Base-by-base conservation (phyloP, 306 rosid genomes). In the Rosa lucieae region DNA sequence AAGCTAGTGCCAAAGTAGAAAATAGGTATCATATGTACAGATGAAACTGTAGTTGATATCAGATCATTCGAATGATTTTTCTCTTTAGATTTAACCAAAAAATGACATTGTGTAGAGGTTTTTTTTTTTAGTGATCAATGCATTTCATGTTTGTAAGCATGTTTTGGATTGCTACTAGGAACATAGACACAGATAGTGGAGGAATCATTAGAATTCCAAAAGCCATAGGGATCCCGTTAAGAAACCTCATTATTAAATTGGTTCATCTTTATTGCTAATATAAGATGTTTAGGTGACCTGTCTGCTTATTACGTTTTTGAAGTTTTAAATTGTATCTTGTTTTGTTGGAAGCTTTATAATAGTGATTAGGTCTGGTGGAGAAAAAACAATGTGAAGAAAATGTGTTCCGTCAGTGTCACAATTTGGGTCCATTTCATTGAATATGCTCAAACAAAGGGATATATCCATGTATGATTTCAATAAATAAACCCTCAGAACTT, bases 271-370 rank as follows among this genome's bases (percentile, higher is more conserved):
- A 72, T n/a, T 51, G 66, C 44, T 68, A 39, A 77, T 71, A n/a
- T 9, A 70, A 63, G 68, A 77, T 68, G 75, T 42, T 35, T 53
- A 32, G 53, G 70, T 44, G 71, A 61, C 73, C 75, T 84, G 77
- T 82, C 79, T 80, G 76, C 51, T 69, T 71, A 23, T 52, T 53
- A 2, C 17, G 1, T 5, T 15, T 8, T 52, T 21, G 1, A 67
- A 23, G 39, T 80, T 53, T 49, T 17, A 74, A 23, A 48, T 5
- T 12, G 26, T 26, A 44, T 70, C 55, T 59, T 21, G 6, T 49
- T 74, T 29, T 55, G 46, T 39, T 7, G 79, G 77, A 32, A 47
- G 14, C 59, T 6, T 29, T 61, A 23, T 43, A 23, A 75, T 75
- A 61, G 44, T 59, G 35, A 4, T 15, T 61, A 20, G 47, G 20